Evolutionary conservation across 2,329 filamentous ascomycete species (phyloP), one percentile per base, ranked within the genome.

Genomic region (Talaromyces albobiverticillius): DNA sequence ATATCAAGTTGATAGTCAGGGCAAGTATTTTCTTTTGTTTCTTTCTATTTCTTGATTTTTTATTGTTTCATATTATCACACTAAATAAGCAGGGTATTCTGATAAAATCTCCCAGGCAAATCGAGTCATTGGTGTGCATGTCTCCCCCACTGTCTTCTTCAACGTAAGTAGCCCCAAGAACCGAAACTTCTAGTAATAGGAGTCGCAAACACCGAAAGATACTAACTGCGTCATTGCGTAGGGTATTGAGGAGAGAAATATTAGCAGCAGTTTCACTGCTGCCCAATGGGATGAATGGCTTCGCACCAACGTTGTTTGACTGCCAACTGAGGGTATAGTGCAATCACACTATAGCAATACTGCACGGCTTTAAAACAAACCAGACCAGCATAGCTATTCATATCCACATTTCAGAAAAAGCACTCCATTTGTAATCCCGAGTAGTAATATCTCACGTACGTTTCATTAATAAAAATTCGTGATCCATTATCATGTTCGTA

Each of bases 211-310:
- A 31, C 29, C 9, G 3, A 31, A 34, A 14, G 34, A 38, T 53
- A 57, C 60, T 68, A 61, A 71, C 59, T 58, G 55, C 45, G 58
- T 53, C 46, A 16, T 49, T 56, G 47, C 57, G 41, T 42, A 75
- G 74, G 75, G 92, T 0, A 82, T 95, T 22, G 86, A 95, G 47
- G 88, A 89, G 65, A 84, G 83, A 60, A 84, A 87, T 48, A 88
- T 96, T 60, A 87, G 85, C 59, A 93, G 88, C 55, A 82, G 85
- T 22, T 96, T 91, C 83, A 86, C 82, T 0, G 79, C 79, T 62
- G 84, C 88, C 55, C 87, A 96, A 74, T 97, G 92, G 92, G 80
- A 86, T 66, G 86, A 91, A 72, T 96, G 88, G 87, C 71, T 96
- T 67, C 77, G 79, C 64, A 83, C 84, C 72, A 86, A 85, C 64